Evolutionary conservation across 1,284 basidiomycete species (phyloP), one percentile per base, ranked within the genome.

Genomic region (Trichosporon sp.): DNA sequence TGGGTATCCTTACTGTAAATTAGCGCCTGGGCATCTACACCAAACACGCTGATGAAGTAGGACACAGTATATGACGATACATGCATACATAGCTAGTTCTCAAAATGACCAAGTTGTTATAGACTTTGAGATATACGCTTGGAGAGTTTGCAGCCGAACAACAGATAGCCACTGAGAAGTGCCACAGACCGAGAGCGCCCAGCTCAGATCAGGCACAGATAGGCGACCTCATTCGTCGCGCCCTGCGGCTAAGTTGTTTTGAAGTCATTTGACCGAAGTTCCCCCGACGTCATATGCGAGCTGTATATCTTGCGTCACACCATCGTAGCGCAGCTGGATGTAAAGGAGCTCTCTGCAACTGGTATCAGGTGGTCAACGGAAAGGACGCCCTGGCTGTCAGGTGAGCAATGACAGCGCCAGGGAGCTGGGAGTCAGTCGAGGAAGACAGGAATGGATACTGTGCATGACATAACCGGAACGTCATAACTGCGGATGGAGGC

Each of bases 191-290:
- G 16, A 12, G 8, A 11, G 11, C 14, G 2, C 16, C 43, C 16
- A 5, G 43, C 7, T 43, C 40, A 46, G 10, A 46, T 46, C 43
- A 54, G 51, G 51, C 51, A 54, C 51, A 54, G 51, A 8, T 54
- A 54, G 51, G 51, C 51, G 51, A 54, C 19, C 51, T 19, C 51
- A 21, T 16, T 19, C 51, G 16, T 16, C 19, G 16, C 21, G 51
- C 51, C 46, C 51, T 21, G 51, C 51, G 51, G 51, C 51, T 54
- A 54, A 54, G 19, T 21, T 54, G 51, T 26, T 26, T 19, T 54
- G 19, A 16, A 54, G 21, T 54, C 51, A 54, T 54, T 54, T 54
- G 51, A 54, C 51, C 51, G 51, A 54, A 26, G 51, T 21, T 54
- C 51, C 51, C 19, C 51, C 51, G 51, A 26, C 51, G 21, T 54